phyloP scores from a whole-genome alignment of 352 stramenopile genomes.

The Thalassiosira pacifica region DNA sequence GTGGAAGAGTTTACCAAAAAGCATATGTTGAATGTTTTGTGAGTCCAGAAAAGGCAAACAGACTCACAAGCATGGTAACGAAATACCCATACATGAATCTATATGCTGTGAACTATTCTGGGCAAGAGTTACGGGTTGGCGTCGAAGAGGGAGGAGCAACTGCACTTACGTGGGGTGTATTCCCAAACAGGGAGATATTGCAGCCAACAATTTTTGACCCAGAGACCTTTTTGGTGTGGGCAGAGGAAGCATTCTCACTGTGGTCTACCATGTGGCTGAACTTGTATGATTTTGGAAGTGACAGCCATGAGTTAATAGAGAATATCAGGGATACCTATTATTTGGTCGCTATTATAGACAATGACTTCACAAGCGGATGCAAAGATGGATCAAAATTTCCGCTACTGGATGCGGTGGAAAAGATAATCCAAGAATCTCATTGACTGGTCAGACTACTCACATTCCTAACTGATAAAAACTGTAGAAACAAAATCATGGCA shows the following conservation, averaged over 20 bases:
- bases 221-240: constrained; percentile 94
- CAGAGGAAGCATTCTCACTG: constrained; percentile 97
- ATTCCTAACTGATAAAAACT: not conserved
- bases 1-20: constrained; percentile 98
- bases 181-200: constrained; percentile 91
- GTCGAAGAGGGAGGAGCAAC: constrained; percentile 90
- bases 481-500: too few species aligned
- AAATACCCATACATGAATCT: constrained; percentile 88
- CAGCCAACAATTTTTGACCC: constrained; percentile 98
- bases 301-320: constrained; percentile 92
- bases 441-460: constrained; percentile 10
- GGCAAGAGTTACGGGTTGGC: constrained; percentile 71
- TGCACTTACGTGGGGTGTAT: constrained; percentile 98
- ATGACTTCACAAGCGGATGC: constrained; percentile 90
- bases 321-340: constrained; percentile 97
- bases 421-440: not conserved
- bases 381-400: constrained; percentile 44
- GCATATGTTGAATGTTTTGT: constrained; percentile 99
- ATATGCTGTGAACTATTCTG: constrained; percentile 84
- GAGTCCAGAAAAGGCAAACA: constrained; percentile 89
- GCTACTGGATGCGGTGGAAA: constrained; percentile 21
- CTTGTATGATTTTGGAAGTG: constrained; percentile 93
- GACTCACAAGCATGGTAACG: constrained; percentile 88
- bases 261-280: constrained; percentile 96
- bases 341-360: constrained; percentile 98